Evolutionary conservation across 108 stramenopile genomes (phyloP).

Genomic region (Pseudonitzschia multistriata): DNA sequence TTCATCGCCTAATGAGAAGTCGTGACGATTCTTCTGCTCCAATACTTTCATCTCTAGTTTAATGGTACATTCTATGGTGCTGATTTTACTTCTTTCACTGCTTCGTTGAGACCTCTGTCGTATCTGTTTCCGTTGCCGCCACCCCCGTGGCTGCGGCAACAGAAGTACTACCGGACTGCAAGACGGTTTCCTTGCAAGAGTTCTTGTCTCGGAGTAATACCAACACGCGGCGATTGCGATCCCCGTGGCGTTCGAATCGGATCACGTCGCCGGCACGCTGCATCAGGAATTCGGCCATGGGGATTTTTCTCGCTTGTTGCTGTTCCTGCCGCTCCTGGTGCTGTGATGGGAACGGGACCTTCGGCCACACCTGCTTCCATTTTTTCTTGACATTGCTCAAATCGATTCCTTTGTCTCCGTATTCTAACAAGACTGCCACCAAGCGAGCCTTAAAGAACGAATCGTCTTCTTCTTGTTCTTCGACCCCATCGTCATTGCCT

Average conservation of each 20-base stretch:
- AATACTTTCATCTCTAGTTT: too few species aligned
- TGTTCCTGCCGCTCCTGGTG: neutral
- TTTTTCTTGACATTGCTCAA: constrained; percentile 56
- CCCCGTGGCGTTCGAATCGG: constrained; percentile 19
- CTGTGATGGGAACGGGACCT: constrained; percentile 60
- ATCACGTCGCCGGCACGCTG: constrained; percentile 33
- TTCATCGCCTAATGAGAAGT: too few species aligned
- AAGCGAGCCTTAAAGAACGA: constrained; percentile 65
- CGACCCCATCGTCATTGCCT: neutral
- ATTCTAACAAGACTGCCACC: constrained; percentile 75
- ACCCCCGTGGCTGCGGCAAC: neutral
- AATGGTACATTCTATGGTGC: too few species aligned
- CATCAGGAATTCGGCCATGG: constrained; percentile 17
- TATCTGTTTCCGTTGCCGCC: too few species aligned
- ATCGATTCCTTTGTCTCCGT: constrained; percentile 74
- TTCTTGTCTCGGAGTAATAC: neutral
- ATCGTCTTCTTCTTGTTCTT: constrained; percentile 11
- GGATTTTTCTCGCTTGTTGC: neutral
- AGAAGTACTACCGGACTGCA: too few species aligned
- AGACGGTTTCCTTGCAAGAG: neutral
- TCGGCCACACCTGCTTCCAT: constrained; percentile 90
- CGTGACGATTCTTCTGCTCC: too few species aligned
- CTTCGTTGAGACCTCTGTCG: too few species aligned
- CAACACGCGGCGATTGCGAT: constrained; percentile 17
- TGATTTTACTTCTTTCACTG: too few species aligned